phyloP scores from a whole-genome alignment of 2,329 filamentous ascomycete genomes.

The Gyromitra esculenta region DNA sequence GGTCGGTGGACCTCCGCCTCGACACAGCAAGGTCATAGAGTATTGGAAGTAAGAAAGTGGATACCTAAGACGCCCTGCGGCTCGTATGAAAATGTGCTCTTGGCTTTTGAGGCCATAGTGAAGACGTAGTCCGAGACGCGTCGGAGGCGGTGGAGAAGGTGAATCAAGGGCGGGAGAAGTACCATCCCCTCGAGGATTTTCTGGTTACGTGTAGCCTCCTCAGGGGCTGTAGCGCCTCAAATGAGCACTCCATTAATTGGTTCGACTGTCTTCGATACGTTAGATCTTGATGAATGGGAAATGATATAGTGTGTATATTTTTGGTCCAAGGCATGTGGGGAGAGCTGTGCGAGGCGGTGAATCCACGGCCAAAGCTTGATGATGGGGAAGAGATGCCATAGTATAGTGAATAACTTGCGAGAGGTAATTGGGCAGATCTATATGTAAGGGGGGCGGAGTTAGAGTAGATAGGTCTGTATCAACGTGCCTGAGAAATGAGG shows the following conservation, averaged over 20 bases:
- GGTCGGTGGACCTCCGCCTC: not conserved
- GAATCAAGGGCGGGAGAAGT: not conserved
- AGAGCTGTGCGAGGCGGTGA: not conserved
- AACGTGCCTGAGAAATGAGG: not conserved
- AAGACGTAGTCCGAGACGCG: not conserved
- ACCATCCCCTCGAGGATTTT: not conserved
- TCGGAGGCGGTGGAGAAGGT: not conserved
- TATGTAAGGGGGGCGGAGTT: not conserved
- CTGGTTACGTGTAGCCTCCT: not conserved
- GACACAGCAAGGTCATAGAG: not conserved
- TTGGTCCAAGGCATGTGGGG: not conserved
- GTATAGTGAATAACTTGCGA: not conserved
- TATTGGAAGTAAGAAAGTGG: not conserved
- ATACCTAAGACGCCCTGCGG: not conserved
- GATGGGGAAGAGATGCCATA: not conserved
- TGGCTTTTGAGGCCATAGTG: not conserved
- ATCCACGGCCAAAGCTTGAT: not conserved
- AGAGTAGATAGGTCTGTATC: not conserved
- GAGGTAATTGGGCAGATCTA: not conserved
- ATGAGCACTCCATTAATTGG: not conserved
- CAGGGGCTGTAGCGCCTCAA: not conserved
- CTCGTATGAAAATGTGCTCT: not conserved
- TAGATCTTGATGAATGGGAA: not conserved
- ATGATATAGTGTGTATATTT: constrained; percentile 4
- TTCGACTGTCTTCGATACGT: not conserved